These are phyloP conservation scores for Penicillium sp. DNA, from an alignment of 2,329 filamentous ascomycete species.

Conservation along the genomic window DNA sequence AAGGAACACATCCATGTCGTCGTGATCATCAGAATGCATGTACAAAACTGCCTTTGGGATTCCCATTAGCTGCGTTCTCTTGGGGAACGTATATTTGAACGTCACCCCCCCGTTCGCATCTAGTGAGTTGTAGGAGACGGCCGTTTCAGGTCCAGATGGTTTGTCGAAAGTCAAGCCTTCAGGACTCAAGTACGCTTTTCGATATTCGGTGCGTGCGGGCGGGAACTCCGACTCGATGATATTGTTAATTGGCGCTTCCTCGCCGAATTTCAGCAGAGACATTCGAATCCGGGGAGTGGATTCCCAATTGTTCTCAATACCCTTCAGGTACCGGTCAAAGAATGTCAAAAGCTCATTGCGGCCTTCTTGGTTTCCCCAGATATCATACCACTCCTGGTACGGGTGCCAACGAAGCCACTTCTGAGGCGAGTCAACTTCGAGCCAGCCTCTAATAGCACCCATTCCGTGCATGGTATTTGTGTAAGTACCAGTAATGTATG, in stretches of 20 bases:
- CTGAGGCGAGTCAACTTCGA: conserved; percentile 41
- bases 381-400: conserved; percentile 53
- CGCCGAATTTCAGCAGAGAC: conserved; percentile 45
- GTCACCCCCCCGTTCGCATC: conserved; percentile 22
- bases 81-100: conserved; percentile 47
- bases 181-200: conserved; percentile 38
- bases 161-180: conserved; percentile 13
- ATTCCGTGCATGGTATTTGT: conserved; percentile 41
- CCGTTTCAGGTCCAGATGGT: conserved; percentile 13
- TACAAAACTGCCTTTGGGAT: conserved; percentile 53
- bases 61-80: conserved; percentile 49
- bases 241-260: conserved; percentile 31
- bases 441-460: conserved; percentile 43
- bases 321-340: conserved; percentile 54
- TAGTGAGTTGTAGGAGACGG: conserved; percentile 39
- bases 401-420: conserved; percentile 52
- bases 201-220: conserved; percentile 38
- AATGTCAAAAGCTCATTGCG: conserved; percentile 46
- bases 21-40: conserved; percentile 46
- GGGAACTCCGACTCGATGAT: conserved; percentile 42
- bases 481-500: conserved; percentile 41
- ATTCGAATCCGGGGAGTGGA: conserved; percentile 52
- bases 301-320: conserved; percentile 52
- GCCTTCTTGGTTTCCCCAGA: conserved; percentile 43
- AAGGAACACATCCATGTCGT: conserved; percentile 53